Conservation (phyloP, 768 basidiomycete genomes). For the Leccinum rimulosum region DNA sequence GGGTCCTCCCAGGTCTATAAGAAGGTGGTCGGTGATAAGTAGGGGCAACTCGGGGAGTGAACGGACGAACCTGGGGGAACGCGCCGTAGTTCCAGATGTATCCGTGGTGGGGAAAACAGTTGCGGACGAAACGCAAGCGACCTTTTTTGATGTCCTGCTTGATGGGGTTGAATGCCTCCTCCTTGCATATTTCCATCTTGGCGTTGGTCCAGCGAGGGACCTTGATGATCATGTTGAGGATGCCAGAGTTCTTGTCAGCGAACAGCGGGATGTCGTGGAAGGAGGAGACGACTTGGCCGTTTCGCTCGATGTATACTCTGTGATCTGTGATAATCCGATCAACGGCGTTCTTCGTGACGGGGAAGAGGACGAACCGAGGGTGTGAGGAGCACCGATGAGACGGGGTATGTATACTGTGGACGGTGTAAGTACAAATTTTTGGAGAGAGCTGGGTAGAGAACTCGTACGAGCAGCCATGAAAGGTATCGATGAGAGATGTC, state of each 20-base stretch:
- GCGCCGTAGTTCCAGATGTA: slow-evolving; percentile 99
- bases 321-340: slow-evolving; percentile 85
- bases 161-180: slow-evolving; percentile 99
- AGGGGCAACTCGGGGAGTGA: neutral
- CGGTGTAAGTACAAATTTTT: slow-evolving; percentile 1
- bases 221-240: slow-evolving; percentile 99
- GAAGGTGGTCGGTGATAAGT: neutral
- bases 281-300: slow-evolving; percentile 76
- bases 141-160: slow-evolving; percentile 99
- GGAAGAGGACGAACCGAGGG: slow-evolving; percentile 64
- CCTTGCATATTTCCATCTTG: slow-evolving; percentile 99
- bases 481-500: slow-evolving; percentile 48
- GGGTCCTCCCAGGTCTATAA: slow-evolving; percentile 98
- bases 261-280: slow-evolving; percentile 99
- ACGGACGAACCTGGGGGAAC: slow-evolving; percentile 81
- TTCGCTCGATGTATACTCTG: slow-evolving; percentile 91
- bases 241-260: slow-evolving; percentile 90
- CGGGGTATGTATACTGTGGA: slow-evolving; percentile 66
- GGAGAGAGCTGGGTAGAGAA: slow-evolving; percentile 7
- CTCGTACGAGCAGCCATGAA: slow-evolving; percentile 40
- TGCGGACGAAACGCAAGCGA: slow-evolving; percentile 93
- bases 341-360: slow-evolving; percentile 8
- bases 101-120: slow-evolving; percentile 99
- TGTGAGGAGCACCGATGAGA: slow-evolving; percentile 86
- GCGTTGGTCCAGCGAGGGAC: slow-evolving; percentile 99